A percentile compares a stretch with the other conserved stretches of the same genome.
These are phyloP conservation scores for Tricholoma flavovirens DNA, from an alignment of 768 basidiomycete genomes.

Conservation along the genomic window DNA sequence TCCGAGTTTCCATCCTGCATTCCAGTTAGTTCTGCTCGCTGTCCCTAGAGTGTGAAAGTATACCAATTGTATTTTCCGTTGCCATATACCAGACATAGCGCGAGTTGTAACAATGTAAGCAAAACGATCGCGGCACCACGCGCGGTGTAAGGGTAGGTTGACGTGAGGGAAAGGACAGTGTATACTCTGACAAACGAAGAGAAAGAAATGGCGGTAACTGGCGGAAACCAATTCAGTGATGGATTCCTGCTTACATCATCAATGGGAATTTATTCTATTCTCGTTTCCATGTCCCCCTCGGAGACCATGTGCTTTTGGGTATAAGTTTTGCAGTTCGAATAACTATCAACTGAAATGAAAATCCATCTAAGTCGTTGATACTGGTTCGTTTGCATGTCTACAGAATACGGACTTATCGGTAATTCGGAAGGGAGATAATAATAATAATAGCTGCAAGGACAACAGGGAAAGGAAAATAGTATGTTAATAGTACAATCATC, in stretches of 20 bases:
- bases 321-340: too few relatives aligned
- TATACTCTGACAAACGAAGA: not conserved
- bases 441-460: too few relatives aligned
- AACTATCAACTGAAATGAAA: too few relatives aligned
- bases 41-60: not conserved
- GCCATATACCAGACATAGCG: constrained; percentile 12
- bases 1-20: constrained; percentile 16
- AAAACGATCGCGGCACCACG: not conserved
- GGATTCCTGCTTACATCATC: not conserved
- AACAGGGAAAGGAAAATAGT: not conserved
- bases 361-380: too few relatives aligned
- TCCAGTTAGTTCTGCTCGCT: not conserved
- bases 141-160: not conserved
- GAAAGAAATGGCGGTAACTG: not conserved
- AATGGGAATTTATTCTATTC: not conserved
- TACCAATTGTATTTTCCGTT: constrained; percentile 5
- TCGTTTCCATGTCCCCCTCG: not conserved
- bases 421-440: too few relatives aligned
- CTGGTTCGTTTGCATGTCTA: too few relatives aligned
- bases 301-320: too few relatives aligned
- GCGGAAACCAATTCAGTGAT: not conserved
- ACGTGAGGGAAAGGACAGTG: not conserved
- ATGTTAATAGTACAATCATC: too few relatives aligned
- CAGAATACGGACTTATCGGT: too few relatives aligned
- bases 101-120: not conserved